Conservation (phyloP, 257 asterid genomes). For the Nicotiana paniculata region DNA sequence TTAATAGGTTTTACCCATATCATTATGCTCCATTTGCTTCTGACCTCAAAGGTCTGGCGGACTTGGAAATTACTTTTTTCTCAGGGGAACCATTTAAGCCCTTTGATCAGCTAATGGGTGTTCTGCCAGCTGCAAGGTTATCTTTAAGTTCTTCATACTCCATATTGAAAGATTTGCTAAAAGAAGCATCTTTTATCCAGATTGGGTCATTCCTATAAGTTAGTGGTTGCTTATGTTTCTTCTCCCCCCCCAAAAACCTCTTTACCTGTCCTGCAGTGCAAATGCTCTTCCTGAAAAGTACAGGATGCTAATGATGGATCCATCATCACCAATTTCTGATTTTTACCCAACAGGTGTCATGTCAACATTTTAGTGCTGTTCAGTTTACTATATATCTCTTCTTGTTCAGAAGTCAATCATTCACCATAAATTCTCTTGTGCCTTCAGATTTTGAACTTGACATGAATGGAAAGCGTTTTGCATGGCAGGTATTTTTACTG, state of each 20-base stretch:
- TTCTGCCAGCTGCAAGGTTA: conserved; percentile 96
- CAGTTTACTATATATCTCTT: neutral
- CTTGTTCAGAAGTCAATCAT: conserved; percentile 16
- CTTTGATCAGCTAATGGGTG: conserved; percentile 95
- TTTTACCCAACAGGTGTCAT: conserved; percentile 82
- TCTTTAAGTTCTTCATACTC: conserved; percentile 7
- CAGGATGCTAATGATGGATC: conserved; percentile 82
- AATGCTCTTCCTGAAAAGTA: conserved; percentile 77
- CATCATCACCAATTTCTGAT: conserved; percentile 68
- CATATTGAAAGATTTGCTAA: neutral
- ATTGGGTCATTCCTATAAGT: neutral
- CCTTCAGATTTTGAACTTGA: conserved; percentile 79
- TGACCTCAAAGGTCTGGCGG: conserved; percentile 72
- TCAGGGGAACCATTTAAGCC: conserved; percentile 91
- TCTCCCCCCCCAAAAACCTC: neutral
- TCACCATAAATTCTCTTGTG: conserved; percentile 1
- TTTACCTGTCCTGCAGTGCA: conserved; percentile 44
- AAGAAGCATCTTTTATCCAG: neutral
- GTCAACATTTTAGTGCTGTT: conserved; percentile 12
- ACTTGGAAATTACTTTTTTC: conserved; percentile 81
- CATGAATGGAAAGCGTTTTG: conserved; percentile 96
- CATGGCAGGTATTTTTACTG: conserved; percentile 76
- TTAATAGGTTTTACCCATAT: conserved; percentile 87
- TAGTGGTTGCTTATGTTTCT: neutral
- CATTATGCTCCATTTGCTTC: conserved; percentile 99